Evolutionary conservation across 306 rosid genomes (phyloP).

Genomic region (Trifolium subterraneum): DNA sequence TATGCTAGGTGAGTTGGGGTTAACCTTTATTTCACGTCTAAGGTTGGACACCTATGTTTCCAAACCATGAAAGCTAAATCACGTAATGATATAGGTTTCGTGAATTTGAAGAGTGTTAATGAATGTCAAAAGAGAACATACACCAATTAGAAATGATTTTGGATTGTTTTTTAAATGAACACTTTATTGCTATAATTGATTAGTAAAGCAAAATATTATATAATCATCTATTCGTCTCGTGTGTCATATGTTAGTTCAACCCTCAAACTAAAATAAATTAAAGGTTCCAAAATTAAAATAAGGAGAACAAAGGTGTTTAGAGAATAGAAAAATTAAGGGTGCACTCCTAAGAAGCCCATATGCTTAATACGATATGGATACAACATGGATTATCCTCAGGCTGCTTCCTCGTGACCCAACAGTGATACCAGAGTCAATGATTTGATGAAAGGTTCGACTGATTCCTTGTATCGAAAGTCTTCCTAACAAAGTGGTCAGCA

Average conservation of each 20-base stretch:
- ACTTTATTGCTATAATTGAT: constrained; percentile 40
- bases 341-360: no score
- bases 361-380: no score
- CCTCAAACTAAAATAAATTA: not conserved
- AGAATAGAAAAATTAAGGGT: no score
- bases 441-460: no score
- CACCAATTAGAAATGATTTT: constrained; percentile 39
- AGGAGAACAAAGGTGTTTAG: not conserved
- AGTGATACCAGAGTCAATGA: no score
- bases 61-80: constrained; percentile 40
- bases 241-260: constrained; percentile 31
- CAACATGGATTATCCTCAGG: no score
- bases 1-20: constrained; percentile 28
- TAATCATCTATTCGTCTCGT: constrained; percentile 22
- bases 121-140: constrained; percentile 44
- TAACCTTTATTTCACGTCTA: constrained; percentile 44
- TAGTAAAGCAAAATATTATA: constrained; percentile 22
- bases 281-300: not conserved
- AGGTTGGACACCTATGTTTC: constrained; percentile 39
- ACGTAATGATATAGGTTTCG: constrained; percentile 31
- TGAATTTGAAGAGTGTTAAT: constrained; percentile 26
- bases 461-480: no score
- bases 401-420: no score
- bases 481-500: no score
- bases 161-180: constrained; percentile 38